Base-by-base conservation (phyloP, 2,329 filamentous ascomycete species). In the Leptosphaerulina australis region DNA sequence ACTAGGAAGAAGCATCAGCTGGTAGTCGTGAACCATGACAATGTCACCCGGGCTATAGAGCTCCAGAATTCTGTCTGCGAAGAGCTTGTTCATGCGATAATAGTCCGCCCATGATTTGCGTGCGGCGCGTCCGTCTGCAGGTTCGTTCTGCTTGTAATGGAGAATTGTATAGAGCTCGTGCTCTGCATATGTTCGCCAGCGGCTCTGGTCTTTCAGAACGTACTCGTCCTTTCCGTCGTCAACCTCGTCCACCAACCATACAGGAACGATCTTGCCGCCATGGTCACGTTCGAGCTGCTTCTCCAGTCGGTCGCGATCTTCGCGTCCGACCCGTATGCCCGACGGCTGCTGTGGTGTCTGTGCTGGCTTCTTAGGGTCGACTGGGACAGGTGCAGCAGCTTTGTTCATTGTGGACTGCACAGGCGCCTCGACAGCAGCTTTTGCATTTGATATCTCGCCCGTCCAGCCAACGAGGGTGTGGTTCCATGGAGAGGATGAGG, bases 391-490 rank as follows among this genome's bases (percentile, higher is more conserved):
- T 1, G 89, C 88, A 10, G 91, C 90, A 15, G 89, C 85, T 52
- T 88, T 87, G 69, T 88, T 94, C 79, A 76, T 15, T 72, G 60
- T 79, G 71, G n/a, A 80, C 73, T 7, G 81, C 78, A 9, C 78
- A 77, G 55, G 77, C 62, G 41, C 33, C 20, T 58, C 63, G 11
- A 64, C 65, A 14, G 53, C 53, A 45, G 60, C 57, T 29, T 57
- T 55, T 14, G 70, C 67, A 18, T 69, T 68, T n/a, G 73, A 59
- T 29, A 80, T 77, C 53, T 97, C 93, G 50, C 93, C 93, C 3
- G 93, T 96, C 93, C 93, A 97, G 35, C 91, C 92, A 44, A 97
- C 89, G 5, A 97, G 83, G 0, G 87, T 94, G 76, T 97, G 93
- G 64, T 91, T 90, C 92, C 92, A 97, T 15, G 88, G 86, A 2